Conservation (phyloP, 2,329 filamentous ascomycete species). For the Pseudogymnoascus sp. region DNA sequence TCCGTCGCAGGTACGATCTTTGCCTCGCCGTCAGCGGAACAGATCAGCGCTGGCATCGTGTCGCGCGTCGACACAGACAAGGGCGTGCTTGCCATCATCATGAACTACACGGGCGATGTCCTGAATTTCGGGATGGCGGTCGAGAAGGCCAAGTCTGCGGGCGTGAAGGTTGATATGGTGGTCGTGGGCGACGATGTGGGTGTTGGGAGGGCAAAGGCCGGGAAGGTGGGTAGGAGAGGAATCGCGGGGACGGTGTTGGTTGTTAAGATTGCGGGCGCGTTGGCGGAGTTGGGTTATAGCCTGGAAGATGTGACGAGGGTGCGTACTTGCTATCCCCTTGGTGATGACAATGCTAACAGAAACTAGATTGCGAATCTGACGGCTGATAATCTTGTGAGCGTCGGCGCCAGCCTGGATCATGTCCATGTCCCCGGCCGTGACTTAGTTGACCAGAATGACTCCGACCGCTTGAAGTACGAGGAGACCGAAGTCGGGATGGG, state of each 20-base stretch:
- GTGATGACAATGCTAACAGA: neutral
- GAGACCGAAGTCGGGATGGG: slow-evolving; percentile 64
- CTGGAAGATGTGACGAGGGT: slow-evolving; percentile 65
- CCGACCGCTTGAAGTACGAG: slow-evolving; percentile 45
- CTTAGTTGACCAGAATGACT: slow-evolving; percentile 40
- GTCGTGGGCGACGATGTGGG: slow-evolving; percentile 89
- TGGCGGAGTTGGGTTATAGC: slow-evolving; percentile 61
- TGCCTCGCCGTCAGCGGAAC: slow-evolving; percentile 71
- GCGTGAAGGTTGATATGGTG: slow-evolving; percentile 74
- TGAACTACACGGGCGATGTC: slow-evolving; percentile 90
- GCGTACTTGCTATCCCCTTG: neutral
- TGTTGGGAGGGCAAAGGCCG: slow-evolving; percentile 69
- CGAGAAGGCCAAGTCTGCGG: slow-evolving; percentile 79
- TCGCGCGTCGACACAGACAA: slow-evolving; percentile 60
- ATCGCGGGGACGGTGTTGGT: slow-evolving; percentile 88
- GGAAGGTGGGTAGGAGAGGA: slow-evolving; percentile 86
- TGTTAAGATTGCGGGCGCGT: slow-evolving; percentile 79
- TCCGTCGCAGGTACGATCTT: slow-evolving; percentile 84
- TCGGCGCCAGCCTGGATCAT: slow-evolving; percentile 78
- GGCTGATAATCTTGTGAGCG: slow-evolving; percentile 70
- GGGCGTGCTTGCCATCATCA: slow-evolving; percentile 82
- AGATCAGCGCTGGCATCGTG: slow-evolving; percentile 69
- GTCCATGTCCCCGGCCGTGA: slow-evolving; percentile 85
- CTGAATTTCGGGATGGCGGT: slow-evolving; percentile 91
- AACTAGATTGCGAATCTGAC: slow-evolving; percentile 48